Base-by-base conservation (phyloP, 192 early-diverging fungal species). In the Mycoemilia scoparia region DNA sequence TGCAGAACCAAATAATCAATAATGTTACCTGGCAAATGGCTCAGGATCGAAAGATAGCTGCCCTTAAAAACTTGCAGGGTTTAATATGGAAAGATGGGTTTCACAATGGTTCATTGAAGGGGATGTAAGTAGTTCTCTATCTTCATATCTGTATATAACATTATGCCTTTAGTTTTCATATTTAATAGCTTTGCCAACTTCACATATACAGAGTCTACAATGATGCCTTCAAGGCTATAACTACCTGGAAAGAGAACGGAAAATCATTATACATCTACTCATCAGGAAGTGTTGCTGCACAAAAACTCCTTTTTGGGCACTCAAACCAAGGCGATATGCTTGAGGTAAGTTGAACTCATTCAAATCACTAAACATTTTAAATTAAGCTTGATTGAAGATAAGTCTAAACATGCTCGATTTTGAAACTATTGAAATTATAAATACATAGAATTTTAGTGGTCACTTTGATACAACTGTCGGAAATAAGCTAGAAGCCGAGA, bases 391-490 rank as follows among this genome's bases (percentile, higher is more conserved):
- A 11, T 11, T 28, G 27, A 11, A 28, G n/a, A 11, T 28, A 28
- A 28, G 11, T n/a, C 27, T 28, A 28, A 11, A 2, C 16, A 12
- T 32, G 7, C 36, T 39, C 1, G 28, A 16, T 8, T 29, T 40
- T 5, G 43, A 74, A n/a, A n/a, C n/a, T n/a, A n/a, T n/a, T n/a
- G n/a, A n/a, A n/a, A n/a, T n/a, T n/a, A n/a, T n/a, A n/a, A n/a
- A n/a, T n/a, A n/a, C n/a, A n/a, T n/a, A n/a, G 60, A 76, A 70
- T 46, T 74, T 98, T 44, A 51, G 54, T 24, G 89, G 84, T 10
- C 69, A 98, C 53, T 98, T 79, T 57, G 93, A 98, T 46, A 98
- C 93, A 5, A 52, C 57, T n/a, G 69, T 89, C 41, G 93, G 93
- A 2, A 37, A 50, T 5, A 98, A 98, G 48, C 32, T 74, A 4